phyloP scores from a whole-genome alignment of 495 filamentous ascomycete genomes.

The Diplogelasinospora grovesii region DNA sequence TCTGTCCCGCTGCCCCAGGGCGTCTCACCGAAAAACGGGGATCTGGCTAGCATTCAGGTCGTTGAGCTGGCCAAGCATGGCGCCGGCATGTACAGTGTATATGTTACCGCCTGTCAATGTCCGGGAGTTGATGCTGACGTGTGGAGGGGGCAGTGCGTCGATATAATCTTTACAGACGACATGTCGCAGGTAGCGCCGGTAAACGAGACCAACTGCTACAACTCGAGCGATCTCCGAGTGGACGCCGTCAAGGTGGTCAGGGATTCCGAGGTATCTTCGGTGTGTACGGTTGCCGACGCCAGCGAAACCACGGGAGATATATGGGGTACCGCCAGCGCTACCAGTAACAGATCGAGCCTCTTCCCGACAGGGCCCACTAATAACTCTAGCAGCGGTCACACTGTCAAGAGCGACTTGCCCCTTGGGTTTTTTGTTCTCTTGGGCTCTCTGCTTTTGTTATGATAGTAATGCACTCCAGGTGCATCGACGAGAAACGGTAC shows the following conservation, averaged over 20 bases:
- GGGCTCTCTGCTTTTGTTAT: no score
- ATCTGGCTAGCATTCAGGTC: constrained; percentile 85
- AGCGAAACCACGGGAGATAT: no score
- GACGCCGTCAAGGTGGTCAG: neutral
- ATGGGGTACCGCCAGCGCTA: no score
- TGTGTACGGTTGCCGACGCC: no score
- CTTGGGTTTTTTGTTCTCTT: no score
- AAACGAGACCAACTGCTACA: constrained; percentile 69
- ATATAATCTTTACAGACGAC: constrained; percentile 63
- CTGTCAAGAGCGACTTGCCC: no score
- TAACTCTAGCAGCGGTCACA: no score
- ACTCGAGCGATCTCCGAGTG: constrained; percentile 25
- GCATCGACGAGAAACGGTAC: no score
- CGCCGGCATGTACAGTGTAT: constrained; percentile 76
- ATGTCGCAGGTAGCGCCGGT: constrained; percentile 55
- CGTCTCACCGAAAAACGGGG: constrained; percentile 61
- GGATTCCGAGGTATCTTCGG: no score
- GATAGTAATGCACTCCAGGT: no score
- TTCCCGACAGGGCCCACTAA: no score
- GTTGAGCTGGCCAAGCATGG: constrained; percentile 80
- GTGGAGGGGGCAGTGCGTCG: constrained; percentile 89
- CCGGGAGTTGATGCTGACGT: constrained; percentile 9
- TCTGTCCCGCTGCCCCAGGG: constrained; percentile 76
- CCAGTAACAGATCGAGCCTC: no score
- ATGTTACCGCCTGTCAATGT: constrained; percentile 22